phyloP scores from a whole-genome alignment of 2,329 filamentous ascomycete genomes.

The Thelonectria olida region DNA sequence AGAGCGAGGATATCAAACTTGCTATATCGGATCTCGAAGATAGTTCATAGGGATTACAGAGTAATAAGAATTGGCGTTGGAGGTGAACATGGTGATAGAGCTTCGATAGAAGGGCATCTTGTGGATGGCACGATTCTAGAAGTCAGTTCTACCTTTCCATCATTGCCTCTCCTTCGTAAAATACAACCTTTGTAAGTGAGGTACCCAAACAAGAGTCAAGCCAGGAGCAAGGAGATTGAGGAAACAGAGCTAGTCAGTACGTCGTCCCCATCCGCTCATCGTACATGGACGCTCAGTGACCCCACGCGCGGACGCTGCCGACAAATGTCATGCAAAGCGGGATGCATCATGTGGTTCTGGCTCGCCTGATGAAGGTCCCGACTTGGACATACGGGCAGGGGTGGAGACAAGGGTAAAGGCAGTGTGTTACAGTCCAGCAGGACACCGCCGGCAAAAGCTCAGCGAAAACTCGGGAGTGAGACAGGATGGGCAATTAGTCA shows the following conservation, averaged over 20 bases:
- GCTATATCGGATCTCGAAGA: constrained; percentile 9
- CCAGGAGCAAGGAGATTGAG: not conserved
- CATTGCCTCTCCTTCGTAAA: no score
- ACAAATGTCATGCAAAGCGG: not conserved
- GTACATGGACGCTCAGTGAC: not conserved
- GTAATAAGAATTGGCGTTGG: constrained; percentile 1
- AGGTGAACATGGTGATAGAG: not conserved
- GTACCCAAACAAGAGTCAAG: not conserved
- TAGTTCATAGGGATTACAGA: not conserved
- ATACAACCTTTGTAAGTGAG: no score
- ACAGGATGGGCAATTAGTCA: not conserved
- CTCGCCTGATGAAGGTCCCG: constrained; percentile 9
- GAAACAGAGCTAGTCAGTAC: not conserved
- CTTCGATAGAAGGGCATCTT: not conserved
- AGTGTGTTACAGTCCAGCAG: not conserved
- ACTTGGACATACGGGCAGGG: constrained; percentile 8
- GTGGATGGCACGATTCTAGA: not conserved
- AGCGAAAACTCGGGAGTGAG: not conserved
- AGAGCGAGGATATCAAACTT: constrained; percentile 16
- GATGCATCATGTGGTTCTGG: constrained; percentile 5
- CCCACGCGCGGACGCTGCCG: not conserved
- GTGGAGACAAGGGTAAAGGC: constrained; percentile 3
- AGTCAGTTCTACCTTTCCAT: no score
- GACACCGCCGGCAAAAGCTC: constrained; percentile 5
- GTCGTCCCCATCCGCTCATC: not conserved